Evolutionary conservation across 1,284 basidiomycete genomes (phyloP), one percentile per base, ranked within the genome.

Genomic region (Papiliotrema nemorosa): DNA sequence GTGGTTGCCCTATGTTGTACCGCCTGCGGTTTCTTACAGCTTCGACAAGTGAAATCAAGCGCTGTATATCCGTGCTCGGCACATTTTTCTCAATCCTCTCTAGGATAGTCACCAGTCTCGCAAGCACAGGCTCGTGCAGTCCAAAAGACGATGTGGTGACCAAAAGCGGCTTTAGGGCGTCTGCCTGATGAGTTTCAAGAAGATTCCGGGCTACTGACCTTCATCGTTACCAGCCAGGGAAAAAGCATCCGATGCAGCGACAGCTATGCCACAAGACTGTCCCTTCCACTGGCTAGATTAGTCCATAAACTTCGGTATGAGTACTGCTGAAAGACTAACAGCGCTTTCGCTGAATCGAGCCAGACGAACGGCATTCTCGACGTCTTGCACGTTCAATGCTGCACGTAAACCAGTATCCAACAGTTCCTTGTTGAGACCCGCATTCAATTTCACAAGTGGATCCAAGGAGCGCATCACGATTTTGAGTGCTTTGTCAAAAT

Each of bases 361-460:
- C 5, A 70, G 54, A 16, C 43, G 27, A 1, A 55, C 51, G 1
- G 58, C 67, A 3, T 25, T 39, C 0, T 41, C 41, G 2, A 16
- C 16, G 38, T 67, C 55, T 0, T 44, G 40, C 6, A 41, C 44
- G 1, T n/a, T 37, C 2, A 63, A 22, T 2, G 67, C 61, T 6
- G 61, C 59, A 3, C 59, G 57, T 5, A 66, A 54, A 3, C 56
- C 69, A 5, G 59, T 65, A 39, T 65, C 65, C 12, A 71, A 39
- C 21, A 69, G 47, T 41, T 72, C 70, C 25, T 60, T 48, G 1
- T 55, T 51, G 10, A 72, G 50, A 3, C 52, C 50, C 4, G 51
- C 56, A 6, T 59, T 47, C 13, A 56, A 27, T 26, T 57, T 55
- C 14, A 33, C 43, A 3, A 34, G 21, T 0, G 50, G 36, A 13